These are phyloP conservation scores for Cryptococcus sp. DNA, from an alignment of 1,284 basidiomycete species.

Conservation along the genomic window DNA sequence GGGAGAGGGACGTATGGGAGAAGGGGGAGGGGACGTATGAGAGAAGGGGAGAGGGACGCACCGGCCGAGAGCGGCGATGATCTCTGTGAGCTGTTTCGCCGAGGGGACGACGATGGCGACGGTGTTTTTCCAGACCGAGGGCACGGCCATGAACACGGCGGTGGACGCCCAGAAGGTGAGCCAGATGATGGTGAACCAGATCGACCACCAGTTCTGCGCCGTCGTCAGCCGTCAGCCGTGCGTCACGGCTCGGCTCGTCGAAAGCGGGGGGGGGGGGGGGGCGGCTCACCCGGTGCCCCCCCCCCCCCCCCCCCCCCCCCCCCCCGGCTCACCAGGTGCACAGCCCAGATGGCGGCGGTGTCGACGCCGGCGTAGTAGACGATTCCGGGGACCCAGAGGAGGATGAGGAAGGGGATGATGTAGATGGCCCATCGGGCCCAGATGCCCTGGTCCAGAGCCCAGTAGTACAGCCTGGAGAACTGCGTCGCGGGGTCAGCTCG, in stretches of 20 bases:
- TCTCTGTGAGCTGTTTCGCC: slow-evolving; percentile 69
- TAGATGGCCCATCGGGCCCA: slow-evolving; percentile 75
- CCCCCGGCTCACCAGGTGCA: slow-evolving; percentile 52
- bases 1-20: too few relatives aligned
- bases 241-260: too few relatives aligned
- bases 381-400: slow-evolving; percentile 72
- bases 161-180: slow-evolving; percentile 79
- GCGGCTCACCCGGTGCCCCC: too few relatives aligned
- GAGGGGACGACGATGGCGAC: slow-evolving; percentile 69
- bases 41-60: slow-evolving; percentile 27
- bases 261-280: too few relatives aligned
- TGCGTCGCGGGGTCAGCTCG: slow-evolving; percentile 2
- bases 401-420: slow-evolving; percentile 66
- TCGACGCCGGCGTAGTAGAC: slow-evolving; percentile 62
- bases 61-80: slow-evolving; percentile 65
- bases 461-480: slow-evolving; percentile 59
- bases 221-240: neutral
- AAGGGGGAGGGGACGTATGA: neutral
- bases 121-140: slow-evolving; percentile 60
- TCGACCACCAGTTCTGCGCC: slow-evolving; percentile 70
- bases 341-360: slow-evolving; percentile 54
- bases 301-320: too few relatives aligned
- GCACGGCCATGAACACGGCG: slow-evolving; percentile 62
- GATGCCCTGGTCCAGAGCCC: slow-evolving; percentile 71
- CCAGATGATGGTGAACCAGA: slow-evolving; percentile 79